Evolutionary conservation across 371 early-diverging fungal genomes (phyloP).

Genomic region (Apophysomyces sp.): DNA sequence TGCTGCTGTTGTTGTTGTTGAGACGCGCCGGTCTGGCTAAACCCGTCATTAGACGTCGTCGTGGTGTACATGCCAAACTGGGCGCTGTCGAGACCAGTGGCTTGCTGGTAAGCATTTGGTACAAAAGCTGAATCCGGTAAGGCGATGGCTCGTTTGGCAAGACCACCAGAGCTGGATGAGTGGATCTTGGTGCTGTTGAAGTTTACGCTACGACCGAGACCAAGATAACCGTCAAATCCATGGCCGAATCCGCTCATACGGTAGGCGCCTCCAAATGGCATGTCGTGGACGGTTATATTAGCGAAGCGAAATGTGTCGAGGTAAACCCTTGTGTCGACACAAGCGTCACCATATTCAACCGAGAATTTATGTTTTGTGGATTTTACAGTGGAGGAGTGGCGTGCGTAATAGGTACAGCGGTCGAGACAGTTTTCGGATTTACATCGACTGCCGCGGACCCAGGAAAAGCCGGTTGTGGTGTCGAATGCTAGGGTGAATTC

Average conservation of each 20-base stretch:
- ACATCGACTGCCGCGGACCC: constrained; percentile 48
- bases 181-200: constrained; percentile 25
- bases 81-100: constrained; percentile 33
- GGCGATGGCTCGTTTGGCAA: constrained; percentile 25
- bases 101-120: constrained; percentile 38
- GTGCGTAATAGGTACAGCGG: constrained; percentile 44
- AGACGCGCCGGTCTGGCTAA: constrained; percentile 21
- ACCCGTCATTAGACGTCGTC: constrained; percentile 9
- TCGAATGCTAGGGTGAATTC: constrained; percentile 46
- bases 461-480: constrained; percentile 43
- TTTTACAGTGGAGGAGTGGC: constrained; percentile 26
- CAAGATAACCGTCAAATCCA: constrained; percentile 51
- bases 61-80: constrained; percentile 46
- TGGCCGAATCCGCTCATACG: constrained; percentile 42
- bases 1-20: not conserved
- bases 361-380: constrained; percentile 35
- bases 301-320: constrained; percentile 39
- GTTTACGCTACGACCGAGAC: constrained; percentile 41
- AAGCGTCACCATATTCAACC: constrained; percentile 43
- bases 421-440: constrained; percentile 16
- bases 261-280: constrained; percentile 49
- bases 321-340: constrained; percentile 43
- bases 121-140: constrained; percentile 35
- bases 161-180: constrained; percentile 12
- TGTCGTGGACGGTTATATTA: constrained; percentile 29